Base-by-base conservation (phyloP, 148 eudicot genomes). In the Linanthus parryae region DNA sequence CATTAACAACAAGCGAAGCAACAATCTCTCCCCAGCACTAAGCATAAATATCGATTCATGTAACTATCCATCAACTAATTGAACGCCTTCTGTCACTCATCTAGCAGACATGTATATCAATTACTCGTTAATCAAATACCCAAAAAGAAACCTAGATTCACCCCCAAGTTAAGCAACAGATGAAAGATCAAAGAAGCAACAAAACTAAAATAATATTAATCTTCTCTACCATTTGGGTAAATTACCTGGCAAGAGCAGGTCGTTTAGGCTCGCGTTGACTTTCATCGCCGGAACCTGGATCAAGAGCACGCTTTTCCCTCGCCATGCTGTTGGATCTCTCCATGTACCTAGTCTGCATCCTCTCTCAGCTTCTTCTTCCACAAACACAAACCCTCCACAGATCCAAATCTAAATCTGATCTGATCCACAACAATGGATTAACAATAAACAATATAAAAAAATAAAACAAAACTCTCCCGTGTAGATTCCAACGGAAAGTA, bases 241-340 rank as follows among this genome's bases (percentile, higher is more conserved):
- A 17, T 13, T 35, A 91, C 98, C 98, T 86, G 23, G 98, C 95
- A 64, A 91, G 74, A 74, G 98, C 95, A 20, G 98, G 98, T 28
- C 98, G 61, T 77, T 91, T 91, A 40, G 64, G 65, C 6, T 83
- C 89, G 42, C 82, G 95, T 43, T 86, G 94, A 75, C 62, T 73
- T 56, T 81, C 84, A 25, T 77, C 79, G 58, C 68, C 73, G 46
- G 24, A 37, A 53, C 39, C 57, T 3, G 88, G 65, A 67, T 91
- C 95, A 64, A 81, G 74, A 55, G 56, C 58, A 56, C 97, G 75
- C 50, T 91, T 91, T 20, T 73, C 95, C 56, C 88, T 70, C 19
- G 59, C 59, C 75, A 75, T 79, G 62, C 84, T 79, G 54, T 73
- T 84, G 8, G 92, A 67, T 73, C 81, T 70, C 61, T 83, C 88